Conservation (phyloP, 305 asterid genomes). For the Rubia balearica region DNA sequence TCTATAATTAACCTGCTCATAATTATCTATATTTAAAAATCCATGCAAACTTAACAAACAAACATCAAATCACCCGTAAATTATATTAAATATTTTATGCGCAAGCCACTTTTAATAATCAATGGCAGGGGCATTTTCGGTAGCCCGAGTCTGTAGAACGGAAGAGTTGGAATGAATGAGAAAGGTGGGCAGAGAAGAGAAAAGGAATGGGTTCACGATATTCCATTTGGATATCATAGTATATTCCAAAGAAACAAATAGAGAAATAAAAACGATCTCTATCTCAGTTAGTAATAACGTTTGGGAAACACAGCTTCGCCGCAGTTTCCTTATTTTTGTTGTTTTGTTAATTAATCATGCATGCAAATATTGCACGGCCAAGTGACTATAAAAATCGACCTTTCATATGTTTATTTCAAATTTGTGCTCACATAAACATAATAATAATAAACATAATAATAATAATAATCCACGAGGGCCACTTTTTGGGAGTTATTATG, state of each 20-base stretch:
- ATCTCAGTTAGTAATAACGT: constrained; percentile 40
- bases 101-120: too few relatives aligned
- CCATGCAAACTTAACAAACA: too few relatives aligned
- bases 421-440: neutral
- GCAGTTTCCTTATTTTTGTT: constrained; percentile 68
- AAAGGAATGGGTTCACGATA: constrained; percentile 12
- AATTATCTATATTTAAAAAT: too few relatives aligned
- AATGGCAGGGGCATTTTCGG: constrained; percentile 21
- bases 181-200: constrained; percentile 3
- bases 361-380: neutral
- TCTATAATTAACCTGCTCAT: too few relatives aligned
- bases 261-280: neutral
- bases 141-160: neutral
- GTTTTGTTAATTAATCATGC: constrained; percentile 30
- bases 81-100: too few relatives aligned
- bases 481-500: neutral
- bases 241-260: neutral
- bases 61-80: too few relatives aligned
- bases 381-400: neutral
- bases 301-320: constrained; percentile 56
- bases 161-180: neutral
- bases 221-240: neutral
- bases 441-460: too few relatives aligned
- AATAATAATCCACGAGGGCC: neutral
- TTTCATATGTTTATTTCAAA: neutral